A percentile compares a stretch with the other conserved stretches of the same genome.
These are phyloP conservation scores for Microdochium nivale DNA, from an alignment of 2,329 filamentous ascomycete genomes.

Conservation along the genomic window DNA sequence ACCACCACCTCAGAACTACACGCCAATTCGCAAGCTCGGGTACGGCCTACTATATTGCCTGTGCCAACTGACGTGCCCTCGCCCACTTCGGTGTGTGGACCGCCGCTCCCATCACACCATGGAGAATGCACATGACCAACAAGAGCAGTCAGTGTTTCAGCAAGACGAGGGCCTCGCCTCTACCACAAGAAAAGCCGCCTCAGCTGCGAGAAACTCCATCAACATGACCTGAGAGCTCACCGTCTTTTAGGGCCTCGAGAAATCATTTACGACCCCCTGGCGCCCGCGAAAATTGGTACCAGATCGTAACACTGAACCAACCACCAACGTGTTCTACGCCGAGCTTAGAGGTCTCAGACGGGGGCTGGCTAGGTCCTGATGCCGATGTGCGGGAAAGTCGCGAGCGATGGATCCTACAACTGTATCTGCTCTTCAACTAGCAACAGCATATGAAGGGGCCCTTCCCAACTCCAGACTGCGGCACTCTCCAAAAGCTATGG, in stretches of 20 bases:
- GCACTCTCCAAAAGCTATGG: conserved; percentile 18
- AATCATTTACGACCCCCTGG: not conserved
- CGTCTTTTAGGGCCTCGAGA: not conserved
- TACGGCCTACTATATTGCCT: no score
- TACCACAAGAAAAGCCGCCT: conserved; percentile 23
- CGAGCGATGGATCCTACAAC: conserved; percentile 26
- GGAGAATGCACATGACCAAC: conserved; percentile 1
- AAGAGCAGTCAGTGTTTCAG: not conserved
- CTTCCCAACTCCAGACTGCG: conserved; percentile 11
- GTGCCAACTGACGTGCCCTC: no score
- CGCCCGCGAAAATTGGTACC: not conserved
- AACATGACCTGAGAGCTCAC: not conserved
- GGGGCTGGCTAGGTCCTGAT: conserved; percentile 13
- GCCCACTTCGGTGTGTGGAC: no score
- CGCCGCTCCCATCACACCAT: not conserved
- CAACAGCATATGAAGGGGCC: conserved; percentile 19
- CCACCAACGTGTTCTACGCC: no score
- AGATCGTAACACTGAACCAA: not conserved
- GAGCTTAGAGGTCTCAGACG: no score
- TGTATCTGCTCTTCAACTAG: conserved; percentile 25
- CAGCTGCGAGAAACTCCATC: conserved; percentile 11
- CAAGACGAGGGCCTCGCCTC: conserved; percentile 19
- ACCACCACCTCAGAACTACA: no score
- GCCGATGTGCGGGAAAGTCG: conserved; percentile 23
- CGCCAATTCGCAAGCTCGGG: no score